Base-by-base conservation (phyloP, 2,329 filamentous ascomycete species). In the Aspergillus pseudoglaucus region DNA sequence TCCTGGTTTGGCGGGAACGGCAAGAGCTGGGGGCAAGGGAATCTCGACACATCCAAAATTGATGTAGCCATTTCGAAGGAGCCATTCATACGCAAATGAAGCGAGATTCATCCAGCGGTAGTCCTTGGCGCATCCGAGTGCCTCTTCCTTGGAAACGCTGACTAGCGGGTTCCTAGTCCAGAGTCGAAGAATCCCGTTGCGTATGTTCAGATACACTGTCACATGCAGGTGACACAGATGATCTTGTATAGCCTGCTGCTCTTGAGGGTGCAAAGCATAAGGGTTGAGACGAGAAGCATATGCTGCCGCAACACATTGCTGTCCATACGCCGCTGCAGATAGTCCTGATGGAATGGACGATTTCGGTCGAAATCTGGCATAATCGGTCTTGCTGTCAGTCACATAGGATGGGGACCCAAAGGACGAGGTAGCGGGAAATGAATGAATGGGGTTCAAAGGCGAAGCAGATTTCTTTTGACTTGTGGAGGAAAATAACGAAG, bases 151-250 rank as follows among this genome's bases (percentile, higher is more conserved):
- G 22, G 85, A 87, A 10, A 98, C 87, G 52, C 83, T 82, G 38
- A 90, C 81, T 63, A 90, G 82, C 6, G 93, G 89, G 61, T 94
- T 95, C 57, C 85, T 81, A 32, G 87, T 79, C 93, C 93, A 98
- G 37, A 97, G 71, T 47, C 93, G 81, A 46, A 98, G 74, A 50
- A 98, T 95, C 14, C 89, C 88, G 66, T 98, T 98, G 58, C 93
- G 82, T 53, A 98, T 93, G 65, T 97, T 97, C 46, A 98, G 75
- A 69, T 98, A 98, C 10, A 89, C 88, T 2, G 91, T 96, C 56
- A 96, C 89, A 68, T 98, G 93, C 27, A 85, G 78, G 59, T 88
- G 84, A 62, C 86, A 95, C 57, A 98, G 82, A 59, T 94, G 84
- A 52, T 87, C 78, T 52, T 88, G 82, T 37, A 98, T 73, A 50